These are phyloP conservation scores for Agapanthus africanus DNA, from an alignment of 106 monocot genomes.

Conservation along the genomic window DNA sequence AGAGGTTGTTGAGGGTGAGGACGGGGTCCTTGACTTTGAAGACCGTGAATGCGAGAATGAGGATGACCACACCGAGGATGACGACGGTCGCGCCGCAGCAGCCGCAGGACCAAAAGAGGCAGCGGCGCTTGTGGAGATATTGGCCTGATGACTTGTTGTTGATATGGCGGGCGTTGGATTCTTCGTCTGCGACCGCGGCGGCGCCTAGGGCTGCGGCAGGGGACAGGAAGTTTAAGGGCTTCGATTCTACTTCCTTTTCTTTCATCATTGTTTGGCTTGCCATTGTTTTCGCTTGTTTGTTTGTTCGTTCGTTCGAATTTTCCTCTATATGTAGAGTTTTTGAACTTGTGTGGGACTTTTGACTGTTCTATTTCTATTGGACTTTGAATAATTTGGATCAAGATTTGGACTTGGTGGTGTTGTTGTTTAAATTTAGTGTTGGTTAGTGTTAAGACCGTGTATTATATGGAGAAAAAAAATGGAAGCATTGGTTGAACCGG, in stretches of 20 bases:
- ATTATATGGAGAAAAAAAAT: too few relatives aligned
- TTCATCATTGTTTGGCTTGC: neutral
- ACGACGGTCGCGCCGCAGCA: constrained; percentile 31
- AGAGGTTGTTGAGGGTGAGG: constrained; percentile 38
- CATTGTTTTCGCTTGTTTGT: neutral
- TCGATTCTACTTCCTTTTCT: neutral
- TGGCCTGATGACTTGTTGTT: constrained; percentile 3
- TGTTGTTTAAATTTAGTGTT: too few relatives aligned
- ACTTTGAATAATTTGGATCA: too few relatives aligned
- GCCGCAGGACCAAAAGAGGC: constrained; percentile 31
- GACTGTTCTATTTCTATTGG: too few relatives aligned
- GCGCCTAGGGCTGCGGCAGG: neutral
- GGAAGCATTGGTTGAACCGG: too few relatives aligned
- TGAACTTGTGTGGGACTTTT: too few relatives aligned
- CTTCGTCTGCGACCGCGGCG: neutral
- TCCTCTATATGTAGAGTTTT: too few relatives aligned
- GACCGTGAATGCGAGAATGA: constrained; percentile 63
- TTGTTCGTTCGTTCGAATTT: too few relatives aligned
- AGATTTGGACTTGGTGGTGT: too few relatives aligned
- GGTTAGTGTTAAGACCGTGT: too few relatives aligned
- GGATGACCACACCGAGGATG: constrained; percentile 39
- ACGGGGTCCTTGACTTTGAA: constrained; percentile 52
- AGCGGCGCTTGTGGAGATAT: constrained; percentile 25
- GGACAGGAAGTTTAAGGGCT: neutral
- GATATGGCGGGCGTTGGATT: too few relatives aligned